Conservation (phyloP, 495 filamentous ascomycete species). For the Daldinia decipiens region DNA sequence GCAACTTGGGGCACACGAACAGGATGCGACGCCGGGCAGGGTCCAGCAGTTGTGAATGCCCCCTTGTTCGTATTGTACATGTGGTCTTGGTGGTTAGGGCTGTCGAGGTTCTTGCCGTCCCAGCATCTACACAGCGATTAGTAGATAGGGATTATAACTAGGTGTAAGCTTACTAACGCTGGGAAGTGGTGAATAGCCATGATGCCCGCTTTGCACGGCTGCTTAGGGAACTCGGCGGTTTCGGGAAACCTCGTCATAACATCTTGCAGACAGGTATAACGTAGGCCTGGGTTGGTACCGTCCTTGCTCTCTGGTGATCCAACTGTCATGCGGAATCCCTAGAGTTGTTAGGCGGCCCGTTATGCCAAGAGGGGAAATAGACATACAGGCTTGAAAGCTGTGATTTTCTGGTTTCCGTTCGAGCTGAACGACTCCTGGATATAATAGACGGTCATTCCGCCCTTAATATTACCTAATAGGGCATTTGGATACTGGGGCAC, state of each 20-base stretch:
- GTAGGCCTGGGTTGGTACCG: slow-evolving; percentile 46
- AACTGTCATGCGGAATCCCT: slow-evolving; percentile 57
- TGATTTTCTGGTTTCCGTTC: slow-evolving; percentile 56
- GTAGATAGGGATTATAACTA: neutral
- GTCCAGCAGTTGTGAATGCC: slow-evolving; percentile 39
- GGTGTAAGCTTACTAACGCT: slow-evolving; percentile 43
- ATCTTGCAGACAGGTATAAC: slow-evolving; percentile 50
- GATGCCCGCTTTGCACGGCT: slow-evolving; percentile 50
- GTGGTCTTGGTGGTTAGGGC: slow-evolving; percentile 59
- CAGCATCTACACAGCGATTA: slow-evolving; percentile 49
- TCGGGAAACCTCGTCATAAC: slow-evolving; percentile 51
- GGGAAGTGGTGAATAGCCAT: slow-evolving; percentile 54
- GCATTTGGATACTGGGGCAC: slow-evolving; percentile 53
- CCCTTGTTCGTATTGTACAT: slow-evolving; percentile 49
- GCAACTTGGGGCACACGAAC: slow-evolving; percentile 52
- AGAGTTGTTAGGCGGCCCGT: slow-evolving; percentile 22
- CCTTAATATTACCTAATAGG: slow-evolving; percentile 50
- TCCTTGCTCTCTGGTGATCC: slow-evolving; percentile 47
- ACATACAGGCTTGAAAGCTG: slow-evolving; percentile 55
- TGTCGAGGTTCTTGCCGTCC: slow-evolving; percentile 62
- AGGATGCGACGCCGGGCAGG: slow-evolving; percentile 56
- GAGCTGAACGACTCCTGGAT: slow-evolving; percentile 49
- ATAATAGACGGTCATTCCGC: slow-evolving; percentile 59
- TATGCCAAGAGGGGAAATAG: slow-evolving; percentile 26
- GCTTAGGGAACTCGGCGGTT: slow-evolving; percentile 43